These are phyloP conservation scores for Sporisorium graminicola DNA, from an alignment of 1,284 basidiomycete genomes.

Conservation along the genomic window DNA sequence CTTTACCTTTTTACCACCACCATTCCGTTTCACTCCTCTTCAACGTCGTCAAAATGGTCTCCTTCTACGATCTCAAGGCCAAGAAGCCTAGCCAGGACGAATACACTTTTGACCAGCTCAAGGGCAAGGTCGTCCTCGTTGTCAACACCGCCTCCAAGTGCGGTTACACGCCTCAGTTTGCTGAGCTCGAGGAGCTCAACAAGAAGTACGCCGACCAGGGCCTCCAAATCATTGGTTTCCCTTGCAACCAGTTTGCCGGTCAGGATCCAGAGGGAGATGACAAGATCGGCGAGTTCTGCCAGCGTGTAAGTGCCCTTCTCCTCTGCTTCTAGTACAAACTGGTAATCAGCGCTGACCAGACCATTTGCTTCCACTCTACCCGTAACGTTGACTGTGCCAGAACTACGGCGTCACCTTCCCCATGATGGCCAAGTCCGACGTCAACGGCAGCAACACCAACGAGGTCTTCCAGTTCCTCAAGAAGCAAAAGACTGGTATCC, in stretches of 20 bases:
- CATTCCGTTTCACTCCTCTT: not conserved
- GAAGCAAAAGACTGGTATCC: slow-evolving; percentile 78
- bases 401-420: slow-evolving; percentile 69
- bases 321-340: not conserved
- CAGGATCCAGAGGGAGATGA: slow-evolving; percentile 67
- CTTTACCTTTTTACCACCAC: slow-evolving; percentile 5
- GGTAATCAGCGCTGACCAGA: not conserved
- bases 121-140: slow-evolving; percentile 74
- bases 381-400: slow-evolving; percentile 9
- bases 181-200: slow-evolving; percentile 84
- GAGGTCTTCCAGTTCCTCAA: slow-evolving; percentile 89
- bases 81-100: slow-evolving; percentile 56
- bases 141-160: slow-evolving; percentile 75
- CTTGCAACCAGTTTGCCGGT: slow-evolving; percentile 83
- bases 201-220: slow-evolving; percentile 84
- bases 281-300: slow-evolving; percentile 62
- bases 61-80: slow-evolving; percentile 68
- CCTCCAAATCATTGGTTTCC: slow-evolving; percentile 86
- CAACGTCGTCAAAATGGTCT: slow-evolving; percentile 53
- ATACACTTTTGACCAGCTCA: slow-evolving; percentile 68
- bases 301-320: slow-evolving; percentile 49
- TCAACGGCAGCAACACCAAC: slow-evolving; percentile 84
- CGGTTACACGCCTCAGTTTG: slow-evolving; percentile 83
- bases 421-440: slow-evolving; percentile 75
- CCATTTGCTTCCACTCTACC: not conserved